phyloP scores from a whole-genome alignment of 2,329 filamentous ascomycete genomes.

The Claviceps sp. region DNA sequence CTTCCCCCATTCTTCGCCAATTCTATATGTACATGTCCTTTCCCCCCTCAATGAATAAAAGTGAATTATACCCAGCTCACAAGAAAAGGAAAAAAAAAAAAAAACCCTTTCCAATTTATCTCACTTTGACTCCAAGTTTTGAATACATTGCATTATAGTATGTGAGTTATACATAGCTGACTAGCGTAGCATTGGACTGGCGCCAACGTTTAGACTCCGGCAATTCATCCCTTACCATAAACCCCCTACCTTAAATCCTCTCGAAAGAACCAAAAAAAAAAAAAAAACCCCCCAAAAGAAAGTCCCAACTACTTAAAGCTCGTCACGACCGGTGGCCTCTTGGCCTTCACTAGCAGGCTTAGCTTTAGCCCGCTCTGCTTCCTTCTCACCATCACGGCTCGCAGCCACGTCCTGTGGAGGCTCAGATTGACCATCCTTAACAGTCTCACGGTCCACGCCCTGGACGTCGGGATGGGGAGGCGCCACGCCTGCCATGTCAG shows the following conservation, averaged over 20 bases:
- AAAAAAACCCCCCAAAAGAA: neutral
- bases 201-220: neutral
- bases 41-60: too few relatives aligned
- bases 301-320: conserved; percentile 16
- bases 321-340: conserved; percentile 36
- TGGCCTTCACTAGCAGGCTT: conserved; percentile 52
- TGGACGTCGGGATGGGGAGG: conserved; percentile 49
- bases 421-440: conserved; percentile 25
- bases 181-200: neutral
- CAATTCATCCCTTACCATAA: too few relatives aligned
- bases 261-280: neutral
- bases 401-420: conserved; percentile 29
- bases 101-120: too few relatives aligned
- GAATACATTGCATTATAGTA: too few relatives aligned
- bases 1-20: too few relatives aligned
- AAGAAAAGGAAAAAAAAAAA: too few relatives aligned
- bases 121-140: too few relatives aligned
- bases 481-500: conserved; percentile 30
- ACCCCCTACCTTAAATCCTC: too few relatives aligned
- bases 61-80: too few relatives aligned
- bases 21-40: too few relatives aligned
- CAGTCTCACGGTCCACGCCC: conserved; percentile 45
- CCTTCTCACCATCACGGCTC: conserved; percentile 46
- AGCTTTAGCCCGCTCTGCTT: conserved; percentile 38
- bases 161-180: too few relatives aligned